A percentile compares a stretch with the other conserved stretches of the same genome.
These are phyloP conservation scores for Tuber indicum DNA, from an alignment of 495 filamentous ascomycete genomes.

Conservation along the genomic window DNA sequence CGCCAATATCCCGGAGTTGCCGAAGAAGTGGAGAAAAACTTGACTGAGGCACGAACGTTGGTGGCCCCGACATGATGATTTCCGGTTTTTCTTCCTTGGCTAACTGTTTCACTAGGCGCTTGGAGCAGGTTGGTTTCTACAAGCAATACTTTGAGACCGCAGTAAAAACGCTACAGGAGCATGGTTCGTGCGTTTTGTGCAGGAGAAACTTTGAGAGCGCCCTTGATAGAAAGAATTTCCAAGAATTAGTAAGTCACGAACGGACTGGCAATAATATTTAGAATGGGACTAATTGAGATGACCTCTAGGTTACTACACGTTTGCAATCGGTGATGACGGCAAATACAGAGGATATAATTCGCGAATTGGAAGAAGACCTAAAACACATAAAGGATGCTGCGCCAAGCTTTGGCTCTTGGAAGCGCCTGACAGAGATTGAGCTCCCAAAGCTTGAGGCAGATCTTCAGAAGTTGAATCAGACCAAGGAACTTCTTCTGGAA, in stretches of 20 bases:
- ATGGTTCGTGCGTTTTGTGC: constrained; percentile 36
- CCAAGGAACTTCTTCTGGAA: constrained; percentile 61
- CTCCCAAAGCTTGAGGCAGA: constrained; percentile 63
- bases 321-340: constrained; percentile 45
- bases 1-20: constrained; percentile 35
- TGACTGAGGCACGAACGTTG: constrained; percentile 24
- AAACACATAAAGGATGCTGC: constrained; percentile 56
- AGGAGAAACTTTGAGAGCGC: constrained; percentile 27
- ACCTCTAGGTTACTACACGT: constrained; percentile 33
- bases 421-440: constrained; percentile 60
- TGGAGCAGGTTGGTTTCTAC: constrained; percentile 30
- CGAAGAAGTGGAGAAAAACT: constrained; percentile 42
- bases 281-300: background rate
- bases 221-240: constrained; percentile 31
- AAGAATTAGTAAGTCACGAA: constrained; percentile 27
- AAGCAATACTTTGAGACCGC: constrained; percentile 31
- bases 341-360: constrained; percentile 52
- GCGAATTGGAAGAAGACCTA: constrained; percentile 55
- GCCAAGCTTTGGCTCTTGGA: constrained; percentile 65
- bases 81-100: background rate
- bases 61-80: constrained; percentile 22
- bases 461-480: constrained; percentile 53
- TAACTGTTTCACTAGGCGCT: constrained; percentile 20
- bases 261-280: background rate
- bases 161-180: constrained; percentile 23